phyloP scores from a whole-genome alignment of 352 stramenopile genomes.

The Globisporangium emineosum region DNA sequence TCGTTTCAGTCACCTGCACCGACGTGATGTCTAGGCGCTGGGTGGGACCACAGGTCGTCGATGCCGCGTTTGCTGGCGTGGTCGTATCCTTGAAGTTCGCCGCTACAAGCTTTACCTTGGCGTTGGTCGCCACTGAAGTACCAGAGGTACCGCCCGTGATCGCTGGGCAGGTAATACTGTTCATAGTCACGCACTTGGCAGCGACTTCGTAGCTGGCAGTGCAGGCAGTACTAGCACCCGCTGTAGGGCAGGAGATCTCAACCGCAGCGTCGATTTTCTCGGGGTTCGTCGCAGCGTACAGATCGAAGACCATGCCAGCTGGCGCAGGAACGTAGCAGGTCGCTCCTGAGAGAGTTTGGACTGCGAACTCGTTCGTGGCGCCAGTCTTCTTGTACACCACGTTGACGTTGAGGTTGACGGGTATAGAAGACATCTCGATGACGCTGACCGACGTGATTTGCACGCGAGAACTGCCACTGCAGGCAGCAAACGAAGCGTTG shows the following conservation, averaged over 20 bases:
- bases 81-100: background rate
- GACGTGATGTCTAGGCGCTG: background rate
- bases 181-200: background rate
- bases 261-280: background rate
- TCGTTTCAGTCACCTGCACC: background rate
- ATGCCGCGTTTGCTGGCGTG: background rate
- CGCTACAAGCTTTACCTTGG: background rate
- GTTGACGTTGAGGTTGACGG: background rate
- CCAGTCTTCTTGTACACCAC: background rate
- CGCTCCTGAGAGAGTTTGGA: background rate
- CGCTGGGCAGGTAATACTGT: background rate
- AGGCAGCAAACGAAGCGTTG: background rate
- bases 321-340: background rate
- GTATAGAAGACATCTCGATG: background rate
- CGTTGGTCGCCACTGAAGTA: background rate
- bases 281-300: background rate
- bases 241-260: background rate
- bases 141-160: background rate
- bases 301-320: background rate
- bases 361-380: background rate
- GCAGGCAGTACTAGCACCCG: background rate
- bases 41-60: background rate
- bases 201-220: background rate
- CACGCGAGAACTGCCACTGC: background rate
- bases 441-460: background rate